Percentiles rank a stretch among this genome's conserved stretches.
phyloP scores from a whole-genome alignment of 2,329 filamentous ascomycete genomes.

The Paecilomyces formosus region DNA sequence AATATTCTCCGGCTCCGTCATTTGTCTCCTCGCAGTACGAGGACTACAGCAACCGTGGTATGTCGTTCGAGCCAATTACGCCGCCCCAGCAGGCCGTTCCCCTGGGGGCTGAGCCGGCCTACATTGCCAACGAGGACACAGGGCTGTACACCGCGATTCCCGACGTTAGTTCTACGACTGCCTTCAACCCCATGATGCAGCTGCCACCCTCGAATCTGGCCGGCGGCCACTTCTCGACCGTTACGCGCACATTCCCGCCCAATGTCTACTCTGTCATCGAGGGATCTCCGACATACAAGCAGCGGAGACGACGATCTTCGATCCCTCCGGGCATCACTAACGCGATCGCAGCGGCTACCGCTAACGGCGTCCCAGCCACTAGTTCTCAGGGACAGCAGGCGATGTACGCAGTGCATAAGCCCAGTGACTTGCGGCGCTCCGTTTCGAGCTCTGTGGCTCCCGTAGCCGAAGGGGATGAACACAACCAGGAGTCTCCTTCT shows the following conservation, averaged over 20 bases:
- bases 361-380: conserved; percentile 40
- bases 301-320: conserved; percentile 85
- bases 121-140: conserved; percentile 97
- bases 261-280: conserved; percentile 95
- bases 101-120: conserved; percentile 81
- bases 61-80: conserved; percentile 95
- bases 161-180: conserved; percentile 65
- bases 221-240: conserved; percentile 69
- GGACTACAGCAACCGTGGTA: conserved; percentile 91
- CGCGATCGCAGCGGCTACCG: conserved; percentile 52
- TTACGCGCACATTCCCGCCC: conserved; percentile 57
- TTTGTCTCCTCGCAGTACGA: conserved; percentile 99
- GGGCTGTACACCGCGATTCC: conserved; percentile 92
- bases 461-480: conserved; percentile 71
- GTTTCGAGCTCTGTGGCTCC: conserved; percentile 82
- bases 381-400: conserved; percentile 29
- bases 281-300: conserved; percentile 97
- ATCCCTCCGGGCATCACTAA: conserved; percentile 74
- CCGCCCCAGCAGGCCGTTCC: conserved; percentile 83
- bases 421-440: conserved; percentile 84
- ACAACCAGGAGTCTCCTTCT: conserved; percentile 69
- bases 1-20: conserved; percentile 95
- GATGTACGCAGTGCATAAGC: conserved; percentile 60
- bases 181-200: conserved; percentile 83
- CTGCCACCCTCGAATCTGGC: conserved; percentile 78